Conservation (phyloP, 257 asterid species). For the Jasminum sambac region DNA sequence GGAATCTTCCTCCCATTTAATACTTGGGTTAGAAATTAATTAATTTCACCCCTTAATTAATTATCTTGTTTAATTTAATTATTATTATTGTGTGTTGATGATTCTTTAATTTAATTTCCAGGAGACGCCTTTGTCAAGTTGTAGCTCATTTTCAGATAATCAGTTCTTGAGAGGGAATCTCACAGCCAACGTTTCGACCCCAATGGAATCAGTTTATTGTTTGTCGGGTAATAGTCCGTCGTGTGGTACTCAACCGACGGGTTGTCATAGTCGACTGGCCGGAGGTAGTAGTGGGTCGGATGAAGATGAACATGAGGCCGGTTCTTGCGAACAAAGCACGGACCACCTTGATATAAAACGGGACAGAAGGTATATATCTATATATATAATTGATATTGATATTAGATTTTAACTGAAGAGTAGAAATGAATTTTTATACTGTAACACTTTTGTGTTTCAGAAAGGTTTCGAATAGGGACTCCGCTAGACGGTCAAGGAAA, state of each 20-base stretch:
- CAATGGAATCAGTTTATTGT: conserved; percentile 4
- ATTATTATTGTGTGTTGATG: too few species aligned
- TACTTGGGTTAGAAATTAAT: conserved; percentile 30
- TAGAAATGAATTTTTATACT: too few species aligned
- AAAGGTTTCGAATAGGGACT: conserved; percentile 80
- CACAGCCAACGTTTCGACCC: background rate
- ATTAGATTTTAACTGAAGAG: too few species aligned
- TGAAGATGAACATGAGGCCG: conserved; percentile 71
- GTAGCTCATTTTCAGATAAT: conserved; percentile 7
- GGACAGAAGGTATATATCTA: conserved; percentile 56
- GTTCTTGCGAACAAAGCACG: conserved; percentile 63
- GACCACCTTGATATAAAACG: conserved; percentile 54
- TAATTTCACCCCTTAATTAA: background rate
- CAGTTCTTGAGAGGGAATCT: background rate
- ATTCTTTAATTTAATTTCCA: background rate
- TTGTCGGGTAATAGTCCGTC: conserved; percentile 66
- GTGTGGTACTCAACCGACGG: conserved; percentile 48
- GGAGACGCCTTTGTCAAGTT: conserved; percentile 3
- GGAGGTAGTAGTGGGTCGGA: conserved; percentile 76
- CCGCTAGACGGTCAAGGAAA: conserved; percentile 84
- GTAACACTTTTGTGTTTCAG: conserved; percentile 33
- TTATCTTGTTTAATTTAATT: background rate
- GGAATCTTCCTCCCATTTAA: conserved; percentile 22
- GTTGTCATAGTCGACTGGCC: conserved; percentile 35
- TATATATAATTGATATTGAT: too few species aligned